A percentile compares a stretch with the other conserved stretches of the same genome.
Conservation (phyloP, 1,284 basidiomycete species). For the Erythrobasidium hasegawianum region DNA sequence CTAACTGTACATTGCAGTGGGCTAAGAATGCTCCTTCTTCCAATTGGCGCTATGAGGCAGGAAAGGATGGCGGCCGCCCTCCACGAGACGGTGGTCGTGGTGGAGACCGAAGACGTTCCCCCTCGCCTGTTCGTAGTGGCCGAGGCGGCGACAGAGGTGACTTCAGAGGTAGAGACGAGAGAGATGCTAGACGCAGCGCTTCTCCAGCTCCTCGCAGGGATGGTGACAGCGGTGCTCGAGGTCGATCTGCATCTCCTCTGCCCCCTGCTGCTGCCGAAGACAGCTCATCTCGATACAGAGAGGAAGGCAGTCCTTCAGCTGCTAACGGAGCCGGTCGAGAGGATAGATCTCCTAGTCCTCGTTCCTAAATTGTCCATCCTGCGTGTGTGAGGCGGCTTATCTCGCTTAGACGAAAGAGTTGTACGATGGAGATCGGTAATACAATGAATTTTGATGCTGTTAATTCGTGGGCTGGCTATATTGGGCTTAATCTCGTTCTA, state of each 20-base stretch:
- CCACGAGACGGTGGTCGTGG: conserved; percentile 7
- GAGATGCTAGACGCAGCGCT: conserved; percentile 2
- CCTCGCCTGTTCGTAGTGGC: conserved; percentile 18
- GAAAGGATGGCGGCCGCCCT: neutral
- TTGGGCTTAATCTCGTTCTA: too few relatives aligned
- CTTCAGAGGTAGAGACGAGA: conserved; percentile 13
- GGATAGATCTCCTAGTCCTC: conserved; percentile 13
- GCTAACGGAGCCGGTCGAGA: conserved; percentile 15
- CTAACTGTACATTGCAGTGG: conserved; percentile 29
- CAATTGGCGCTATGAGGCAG: conserved; percentile 32
- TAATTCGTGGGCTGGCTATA: too few relatives aligned
- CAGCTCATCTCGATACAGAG: neutral
- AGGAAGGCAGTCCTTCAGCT: conserved; percentile 16
- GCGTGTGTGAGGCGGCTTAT: neutral
- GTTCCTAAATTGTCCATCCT: neutral
- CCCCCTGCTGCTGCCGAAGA: neutral
- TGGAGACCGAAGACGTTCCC: conserved; percentile 28
- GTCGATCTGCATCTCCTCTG: neutral
- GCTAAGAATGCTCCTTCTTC: conserved; percentile 34
- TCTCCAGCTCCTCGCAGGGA: neutral
- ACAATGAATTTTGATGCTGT: neutral
- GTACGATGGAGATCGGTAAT: neutral
- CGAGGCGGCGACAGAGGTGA: neutral
- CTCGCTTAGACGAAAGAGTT: neutral
- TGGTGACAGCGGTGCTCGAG: neutral